phyloP scores from a whole-genome alignment of 768 basidiomycete genomes.

The Collybia mongolica region DNA sequence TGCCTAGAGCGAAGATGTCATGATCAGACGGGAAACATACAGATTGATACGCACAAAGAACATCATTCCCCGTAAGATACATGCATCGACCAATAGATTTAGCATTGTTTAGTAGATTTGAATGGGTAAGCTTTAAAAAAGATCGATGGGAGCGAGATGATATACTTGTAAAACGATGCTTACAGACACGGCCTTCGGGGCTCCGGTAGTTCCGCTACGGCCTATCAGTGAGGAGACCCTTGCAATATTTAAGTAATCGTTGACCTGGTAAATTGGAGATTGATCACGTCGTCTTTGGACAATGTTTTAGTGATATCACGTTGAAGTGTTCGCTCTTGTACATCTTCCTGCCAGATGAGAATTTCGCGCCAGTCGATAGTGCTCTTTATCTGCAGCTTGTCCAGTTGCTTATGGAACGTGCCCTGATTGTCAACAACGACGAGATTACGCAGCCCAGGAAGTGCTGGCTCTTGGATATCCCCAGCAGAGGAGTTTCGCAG shows the following conservation, averaged over 20 bases:
- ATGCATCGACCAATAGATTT: slow-evolving; percentile 71
- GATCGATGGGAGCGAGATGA: not conserved
- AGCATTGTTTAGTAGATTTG: slow-evolving; percentile 77
- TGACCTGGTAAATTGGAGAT: slow-evolving; percentile 84
- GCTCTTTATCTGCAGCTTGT: slow-evolving; percentile 41
- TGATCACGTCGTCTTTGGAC: slow-evolving; percentile 69
- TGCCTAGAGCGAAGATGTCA: slow-evolving; percentile 44
- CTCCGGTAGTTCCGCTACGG: slow-evolving; percentile 73
- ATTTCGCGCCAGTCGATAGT: slow-evolving; percentile 72
- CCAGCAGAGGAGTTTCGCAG: slow-evolving; percentile 49
- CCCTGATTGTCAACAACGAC: slow-evolving; percentile 65
- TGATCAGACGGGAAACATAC: not conserved
- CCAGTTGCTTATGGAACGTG: slow-evolving; percentile 34
- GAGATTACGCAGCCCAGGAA: slow-evolving; percentile 64
- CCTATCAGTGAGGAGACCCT: not conserved
- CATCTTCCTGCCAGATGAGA: slow-evolving; percentile 64
- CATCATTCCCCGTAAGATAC: slow-evolving; percentile 61
- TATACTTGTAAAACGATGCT: slow-evolving; percentile 12
- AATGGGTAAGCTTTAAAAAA: slow-evolving; percentile 69
- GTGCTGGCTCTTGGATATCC: slow-evolving; percentile 50
- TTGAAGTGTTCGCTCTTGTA: slow-evolving; percentile 39
- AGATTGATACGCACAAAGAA: slow-evolving; percentile 53
- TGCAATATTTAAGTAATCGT: slow-evolving; percentile 3
- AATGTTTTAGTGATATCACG: slow-evolving; percentile 39
- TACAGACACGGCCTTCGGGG: slow-evolving; percentile 83